These are phyloP conservation scores for Plenodomus biglobosus DNA, from an alignment of 2,329 filamentous ascomycete genomes.

Conservation along the genomic window DNA sequence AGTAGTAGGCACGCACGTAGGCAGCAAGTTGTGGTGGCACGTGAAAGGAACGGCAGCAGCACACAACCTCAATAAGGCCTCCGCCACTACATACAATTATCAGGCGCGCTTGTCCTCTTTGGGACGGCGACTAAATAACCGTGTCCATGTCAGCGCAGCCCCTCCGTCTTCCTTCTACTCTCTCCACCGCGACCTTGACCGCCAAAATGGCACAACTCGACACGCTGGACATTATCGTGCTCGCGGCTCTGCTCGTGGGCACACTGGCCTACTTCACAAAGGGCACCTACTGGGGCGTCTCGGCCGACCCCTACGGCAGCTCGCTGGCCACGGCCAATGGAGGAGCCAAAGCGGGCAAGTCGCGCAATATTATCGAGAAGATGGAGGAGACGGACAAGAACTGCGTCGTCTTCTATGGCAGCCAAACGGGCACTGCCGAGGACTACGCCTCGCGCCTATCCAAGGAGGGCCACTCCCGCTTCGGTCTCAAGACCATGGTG, in stretches of 20 bases:
- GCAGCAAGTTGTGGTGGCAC: too few species aligned
- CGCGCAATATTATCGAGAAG: conserved; percentile 90
- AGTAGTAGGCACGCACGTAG: too few species aligned
- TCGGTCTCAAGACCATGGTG: conserved; percentile 96
- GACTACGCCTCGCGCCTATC: conserved; percentile 95
- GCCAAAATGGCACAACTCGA: conserved; percentile 88
- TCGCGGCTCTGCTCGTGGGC: conserved; percentile 78
- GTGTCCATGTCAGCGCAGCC: conserved; percentile 23
- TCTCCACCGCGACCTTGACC: conserved; percentile 13
- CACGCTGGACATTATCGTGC: conserved; percentile 90
- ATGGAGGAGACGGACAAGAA: conserved; percentile 96
- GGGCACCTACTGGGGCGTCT: conserved; percentile 86
- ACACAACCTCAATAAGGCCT: too few species aligned
- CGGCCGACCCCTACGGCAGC: conserved; percentile 84
- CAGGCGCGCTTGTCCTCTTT: conserved; percentile 32
- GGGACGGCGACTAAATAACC: conserved; percentile 21
- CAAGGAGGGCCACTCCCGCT: conserved; percentile 95
- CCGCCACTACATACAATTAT: conserved; percentile 29
- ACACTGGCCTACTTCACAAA: conserved; percentile 97
- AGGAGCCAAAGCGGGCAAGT: conserved; percentile 75
- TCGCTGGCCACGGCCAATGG: conserved; percentile 68
- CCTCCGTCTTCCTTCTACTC: conserved; percentile 12
- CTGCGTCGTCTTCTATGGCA: conserved; percentile 97
- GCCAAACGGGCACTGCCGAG: conserved; percentile 96
- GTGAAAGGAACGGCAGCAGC: background rate